phyloP scores from a whole-genome alignment of 371 early-diverging fungal genomes.

The Thermomucor indicae-seudaticae region DNA sequence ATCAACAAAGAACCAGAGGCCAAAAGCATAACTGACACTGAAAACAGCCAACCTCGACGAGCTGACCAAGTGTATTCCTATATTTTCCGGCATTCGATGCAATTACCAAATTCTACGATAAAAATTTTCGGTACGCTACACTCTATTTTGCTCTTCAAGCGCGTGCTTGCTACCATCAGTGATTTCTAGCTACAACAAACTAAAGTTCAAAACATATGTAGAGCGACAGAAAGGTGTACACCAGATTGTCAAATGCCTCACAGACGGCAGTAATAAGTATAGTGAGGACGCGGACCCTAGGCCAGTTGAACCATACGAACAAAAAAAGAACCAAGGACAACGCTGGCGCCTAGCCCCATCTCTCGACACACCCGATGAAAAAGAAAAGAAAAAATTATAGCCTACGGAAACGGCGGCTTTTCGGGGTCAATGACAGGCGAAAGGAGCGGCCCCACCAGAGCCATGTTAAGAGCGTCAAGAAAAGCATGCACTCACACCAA shows the following conservation, averaged over 20 bases:
- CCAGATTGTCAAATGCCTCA: background rate
- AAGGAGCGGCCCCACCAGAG: background rate
- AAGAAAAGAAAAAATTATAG: no score
- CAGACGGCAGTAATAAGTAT: background rate
- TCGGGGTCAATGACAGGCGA: no score
- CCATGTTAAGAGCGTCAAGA: background rate
- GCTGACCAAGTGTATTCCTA: background rate
- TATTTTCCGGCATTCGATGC: background rate
- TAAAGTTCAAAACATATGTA: background rate
- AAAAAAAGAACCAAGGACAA: no score
- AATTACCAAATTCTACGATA: background rate
- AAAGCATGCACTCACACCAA: background rate
- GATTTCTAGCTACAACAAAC: background rate
- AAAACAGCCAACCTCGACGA: background rate
- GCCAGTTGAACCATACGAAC: background rate
- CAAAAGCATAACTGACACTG: background rate
- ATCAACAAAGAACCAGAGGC: background rate
- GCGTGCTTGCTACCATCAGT: background rate
- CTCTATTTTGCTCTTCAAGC: background rate
- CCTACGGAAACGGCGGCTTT: no score
- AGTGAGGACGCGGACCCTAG: background rate
- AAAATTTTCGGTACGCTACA: background rate
- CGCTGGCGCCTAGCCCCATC: no score
- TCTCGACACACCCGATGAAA: no score
- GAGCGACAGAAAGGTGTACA: background rate